These are phyloP conservation scores for Cystobasidium sp. DNA, from an alignment of 1,284 basidiomycete genomes.

Conservation along the genomic window DNA sequence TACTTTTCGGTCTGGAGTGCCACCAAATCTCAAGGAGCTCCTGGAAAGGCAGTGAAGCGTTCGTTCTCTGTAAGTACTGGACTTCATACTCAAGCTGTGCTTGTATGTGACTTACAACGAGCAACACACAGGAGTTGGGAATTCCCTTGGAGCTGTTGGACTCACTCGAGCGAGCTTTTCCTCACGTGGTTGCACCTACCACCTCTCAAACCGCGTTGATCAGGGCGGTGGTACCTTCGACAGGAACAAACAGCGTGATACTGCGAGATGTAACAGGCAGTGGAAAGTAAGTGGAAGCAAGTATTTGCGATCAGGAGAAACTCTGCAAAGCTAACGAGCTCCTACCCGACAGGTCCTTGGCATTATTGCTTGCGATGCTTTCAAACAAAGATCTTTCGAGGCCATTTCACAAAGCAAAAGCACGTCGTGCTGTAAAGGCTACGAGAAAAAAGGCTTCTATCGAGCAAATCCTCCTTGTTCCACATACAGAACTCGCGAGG, in stretches of 20 bases:
- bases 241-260: constrained; percentile 12
- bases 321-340: background rate
- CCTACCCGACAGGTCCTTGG: constrained; percentile 18
- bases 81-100: too few relatives aligned
- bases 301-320: background rate
- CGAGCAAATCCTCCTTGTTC: constrained; percentile 34
- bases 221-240: constrained; percentile 11
- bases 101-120: background rate
- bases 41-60: background rate
- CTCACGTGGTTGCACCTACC: constrained; percentile 22
- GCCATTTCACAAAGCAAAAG: constrained; percentile 8
- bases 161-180: constrained; percentile 29
- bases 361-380: constrained; percentile 32
- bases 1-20: constrained; percentile 12
- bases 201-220: constrained; percentile 29
- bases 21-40: background rate
- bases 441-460: constrained; percentile 5
- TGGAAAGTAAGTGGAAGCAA: constrained; percentile 28
- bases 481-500: constrained; percentile 38
- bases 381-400: constrained; percentile 2
- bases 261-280: constrained; percentile 41
- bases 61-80: background rate
- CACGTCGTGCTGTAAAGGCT: background rate
- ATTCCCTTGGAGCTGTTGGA: constrained; percentile 18
- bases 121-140: constrained; percentile 27